A percentile compares a stretch with the other conserved stretches of the same genome.
phyloP scores from a whole-genome alignment of 2,329 filamentous ascomycete species.

The Lachnum nothofagi region DNA sequence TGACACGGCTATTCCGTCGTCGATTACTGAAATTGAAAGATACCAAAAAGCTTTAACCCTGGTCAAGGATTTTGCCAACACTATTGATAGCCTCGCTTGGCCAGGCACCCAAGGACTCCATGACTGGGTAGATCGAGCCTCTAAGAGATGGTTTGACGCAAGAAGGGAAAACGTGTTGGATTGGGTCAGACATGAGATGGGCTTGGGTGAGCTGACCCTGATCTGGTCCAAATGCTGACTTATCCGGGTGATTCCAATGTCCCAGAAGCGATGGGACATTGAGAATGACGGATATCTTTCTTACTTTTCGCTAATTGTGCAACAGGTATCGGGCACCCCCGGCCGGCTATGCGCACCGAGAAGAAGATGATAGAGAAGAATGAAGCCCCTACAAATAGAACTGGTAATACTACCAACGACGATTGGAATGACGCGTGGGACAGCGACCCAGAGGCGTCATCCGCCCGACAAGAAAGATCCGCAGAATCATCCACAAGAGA shows the following conservation, averaged over 20 bases:
- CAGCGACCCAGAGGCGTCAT: slow-evolving; percentile 52
- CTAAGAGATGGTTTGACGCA: slow-evolving; percentile 79
- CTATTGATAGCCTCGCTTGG: slow-evolving; percentile 60
- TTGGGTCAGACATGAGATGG: slow-evolving; percentile 63
- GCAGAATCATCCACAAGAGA: neutral
- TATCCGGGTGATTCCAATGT: too few relatives aligned
- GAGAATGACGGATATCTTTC: too few relatives aligned
- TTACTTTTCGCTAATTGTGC: neutral
- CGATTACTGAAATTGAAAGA: slow-evolving; percentile 61
- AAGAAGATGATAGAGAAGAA: slow-evolving; percentile 68
- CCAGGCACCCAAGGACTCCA: slow-evolving; percentile 57
- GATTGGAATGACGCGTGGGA: slow-evolving; percentile 82
- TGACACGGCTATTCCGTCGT: slow-evolving; percentile 67
- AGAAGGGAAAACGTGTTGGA: slow-evolving; percentile 76
- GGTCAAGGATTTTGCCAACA: slow-evolving; percentile 58
- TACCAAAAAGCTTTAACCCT: slow-evolving; percentile 68
- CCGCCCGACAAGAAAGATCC: slow-evolving; percentile 16
- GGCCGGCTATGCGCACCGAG: slow-evolving; percentile 76
- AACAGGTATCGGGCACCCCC: slow-evolving; percentile 60
- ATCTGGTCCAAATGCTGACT: too few relatives aligned
- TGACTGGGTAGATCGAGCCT: slow-evolving; percentile 76
- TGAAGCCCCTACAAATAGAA: slow-evolving; percentile 60
- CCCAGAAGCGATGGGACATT: too few relatives aligned
- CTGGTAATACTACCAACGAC: slow-evolving; percentile 37
- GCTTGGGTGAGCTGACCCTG: slow-evolving; percentile 33